Conservation (phyloP, 768 basidiomycete species). For the Leccinum boreale region DNA sequence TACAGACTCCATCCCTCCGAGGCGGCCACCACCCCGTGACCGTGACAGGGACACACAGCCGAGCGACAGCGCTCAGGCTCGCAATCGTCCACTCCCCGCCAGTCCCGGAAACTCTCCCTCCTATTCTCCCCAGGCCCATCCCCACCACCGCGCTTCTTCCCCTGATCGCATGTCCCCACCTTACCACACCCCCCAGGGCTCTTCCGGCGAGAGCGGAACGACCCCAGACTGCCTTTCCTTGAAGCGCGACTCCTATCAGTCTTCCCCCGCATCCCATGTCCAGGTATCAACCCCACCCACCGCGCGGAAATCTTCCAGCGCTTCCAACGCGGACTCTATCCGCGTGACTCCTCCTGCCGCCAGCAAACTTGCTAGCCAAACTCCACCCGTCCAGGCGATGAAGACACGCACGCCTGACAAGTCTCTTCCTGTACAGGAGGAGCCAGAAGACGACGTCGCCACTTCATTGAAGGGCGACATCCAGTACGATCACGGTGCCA, state of each 20-base stretch:
- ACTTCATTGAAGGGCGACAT: conserved; percentile 37
- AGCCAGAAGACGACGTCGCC: conserved; percentile 61
- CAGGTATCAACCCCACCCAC: conserved; percentile 30
- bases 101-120: conserved; percentile 38
- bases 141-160: conserved; percentile 43
- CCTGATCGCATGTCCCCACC: conserved; percentile 54
- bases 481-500: conserved; percentile 34
- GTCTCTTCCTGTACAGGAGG: conserved; percentile 75
- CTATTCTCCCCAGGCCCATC: conserved; percentile 40
- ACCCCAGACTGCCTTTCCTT: conserved; percentile 41
- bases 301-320: conserved; percentile 23
- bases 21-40: conserved; percentile 32
- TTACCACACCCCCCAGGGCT: conserved; percentile 46
- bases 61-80: conserved; percentile 23
- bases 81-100: conserved; percentile 28
- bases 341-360: conserved; percentile 35
- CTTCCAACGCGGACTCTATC: conserved; percentile 17
- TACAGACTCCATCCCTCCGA: conserved; percentile 30
- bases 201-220: conserved; percentile 42
- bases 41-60: conserved; percentile 42
- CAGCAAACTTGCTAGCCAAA: conserved; percentile 45
- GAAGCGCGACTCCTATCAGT: conserved; percentile 43
- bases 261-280: conserved; percentile 26
- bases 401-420: conserved; percentile 62
- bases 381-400: conserved; percentile 53